A percentile compares a stretch with the other conserved stretches of the same genome.
Conservation (phyloP, 352 stramenopile genomes). For the Thalassiosira exigua region DNA sequence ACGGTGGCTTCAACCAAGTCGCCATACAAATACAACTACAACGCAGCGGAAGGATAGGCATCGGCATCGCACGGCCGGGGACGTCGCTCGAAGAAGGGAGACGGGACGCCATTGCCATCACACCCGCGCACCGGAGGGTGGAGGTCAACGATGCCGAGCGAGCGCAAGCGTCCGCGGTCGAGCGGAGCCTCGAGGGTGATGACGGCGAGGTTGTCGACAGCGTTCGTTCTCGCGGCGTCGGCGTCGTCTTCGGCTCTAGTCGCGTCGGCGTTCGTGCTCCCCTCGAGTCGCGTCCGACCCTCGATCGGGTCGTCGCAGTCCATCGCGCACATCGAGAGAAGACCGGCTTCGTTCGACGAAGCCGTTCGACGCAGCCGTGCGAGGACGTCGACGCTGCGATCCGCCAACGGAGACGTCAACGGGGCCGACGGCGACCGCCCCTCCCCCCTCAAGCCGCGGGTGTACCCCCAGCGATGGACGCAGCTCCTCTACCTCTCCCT, state of each 20-base stretch:
- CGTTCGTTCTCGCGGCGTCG: no score
- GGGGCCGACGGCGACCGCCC: neutral
- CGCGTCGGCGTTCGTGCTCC: neutral
- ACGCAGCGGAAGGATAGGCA: no score
- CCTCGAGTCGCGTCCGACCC: neutral
- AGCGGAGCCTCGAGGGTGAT: neutral
- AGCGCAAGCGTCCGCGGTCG: no score
- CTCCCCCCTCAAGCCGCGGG: neutral
- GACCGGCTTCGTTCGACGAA: neutral
- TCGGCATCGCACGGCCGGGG: no score
- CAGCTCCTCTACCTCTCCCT: slow-evolving; percentile 44
- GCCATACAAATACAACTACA: no score
- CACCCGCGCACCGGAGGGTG: no score
- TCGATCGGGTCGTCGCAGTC: neutral
- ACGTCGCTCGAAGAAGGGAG: no score
- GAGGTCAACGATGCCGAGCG: no score
- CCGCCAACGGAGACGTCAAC: neutral
- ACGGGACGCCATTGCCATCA: no score
- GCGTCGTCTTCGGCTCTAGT: neutral
- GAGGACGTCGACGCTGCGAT: neutral
- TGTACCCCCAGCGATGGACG: slow-evolving; percentile 35
- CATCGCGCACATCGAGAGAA: neutral
- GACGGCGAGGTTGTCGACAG: neutral
- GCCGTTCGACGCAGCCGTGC: neutral
- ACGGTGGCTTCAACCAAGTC: no score